Base-by-base conservation (phyloP, 2,329 filamentous ascomycete species). In the Sporothrix dimorphospora region DNA sequence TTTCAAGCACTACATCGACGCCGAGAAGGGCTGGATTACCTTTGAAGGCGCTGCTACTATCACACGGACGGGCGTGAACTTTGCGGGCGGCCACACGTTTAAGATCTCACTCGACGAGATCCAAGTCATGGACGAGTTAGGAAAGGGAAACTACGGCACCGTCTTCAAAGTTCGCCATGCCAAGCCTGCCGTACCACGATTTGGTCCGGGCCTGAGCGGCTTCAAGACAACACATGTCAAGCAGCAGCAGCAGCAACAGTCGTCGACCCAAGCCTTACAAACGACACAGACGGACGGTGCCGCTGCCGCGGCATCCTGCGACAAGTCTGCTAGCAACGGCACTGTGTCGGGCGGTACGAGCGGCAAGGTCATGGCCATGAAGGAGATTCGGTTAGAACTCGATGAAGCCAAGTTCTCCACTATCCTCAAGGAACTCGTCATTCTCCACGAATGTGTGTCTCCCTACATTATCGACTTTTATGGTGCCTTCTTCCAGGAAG, bases 401-500 rank as follows among this genome's bases (percentile, higher is more conserved):
- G 96, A 99, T 78, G 96, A 99, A 80, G 92, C 94, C 75, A 99
- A 99, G 81, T 97, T 99, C 79, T 91, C 93, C 7, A 94, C 95
- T 49, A 99, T 99, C 78, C 92, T 98, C 77, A 99, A 98, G 88
- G 96, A 99, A 82, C 86, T 99, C 65, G 94, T 99, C 78, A 95
- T 99, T 75, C 85, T 99, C 2, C 96, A 99, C 82, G 92, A 96
- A 77, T 99, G 96, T 79, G 86, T 96, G 3, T 98, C 94, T 1
- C 95, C 96, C 0, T 97, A 95, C 81, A 98, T 99, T 76, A 96
- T 99, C 81, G 95, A 99, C 79, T 99, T 99, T 78, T 99, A 98
- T 80, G 96, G 96, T 0, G 96, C 96, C 5, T 99, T 99, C 81
- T 99, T 98, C 85, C 96, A 99, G 79, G 96, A 99, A 83, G 95